Conservation (phyloP, 768 basidiomycete genomes). For the Suillus ampliporus region DNA sequence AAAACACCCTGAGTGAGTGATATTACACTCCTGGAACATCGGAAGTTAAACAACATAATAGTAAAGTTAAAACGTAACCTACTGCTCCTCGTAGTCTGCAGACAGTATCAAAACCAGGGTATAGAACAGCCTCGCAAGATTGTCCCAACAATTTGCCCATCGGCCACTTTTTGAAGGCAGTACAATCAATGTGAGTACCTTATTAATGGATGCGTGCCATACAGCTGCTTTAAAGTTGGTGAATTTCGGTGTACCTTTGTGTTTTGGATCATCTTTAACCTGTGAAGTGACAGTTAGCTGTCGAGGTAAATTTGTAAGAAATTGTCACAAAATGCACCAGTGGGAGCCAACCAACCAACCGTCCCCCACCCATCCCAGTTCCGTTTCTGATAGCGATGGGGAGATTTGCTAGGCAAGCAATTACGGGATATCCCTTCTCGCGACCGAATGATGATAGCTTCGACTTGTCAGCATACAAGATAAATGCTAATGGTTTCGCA, state of each 20-base stretch:
- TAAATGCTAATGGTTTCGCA: conserved; percentile 36
- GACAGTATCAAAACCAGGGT: conserved; percentile 40
- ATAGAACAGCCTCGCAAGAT: conserved; percentile 32
- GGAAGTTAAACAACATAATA: conserved; percentile 2
- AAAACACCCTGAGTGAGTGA: conserved; percentile 36
- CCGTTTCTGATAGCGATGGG: conserved; percentile 39
- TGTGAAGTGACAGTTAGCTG: background rate
- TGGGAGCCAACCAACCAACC: conserved; percentile 46
- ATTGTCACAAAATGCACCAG: conserved; percentile 31
- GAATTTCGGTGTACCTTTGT: conserved; percentile 9
- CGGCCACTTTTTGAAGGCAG: conserved; percentile 8
- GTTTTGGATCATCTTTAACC: conserved; percentile 13
- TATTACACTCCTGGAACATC: conserved; percentile 36
- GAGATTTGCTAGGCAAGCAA: conserved; percentile 39
- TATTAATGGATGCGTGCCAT: conserved; percentile 14
- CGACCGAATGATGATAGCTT: conserved; percentile 46
- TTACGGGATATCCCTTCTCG: conserved; percentile 43
- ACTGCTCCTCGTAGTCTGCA: conserved; percentile 53
- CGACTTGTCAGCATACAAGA: conserved; percentile 48
- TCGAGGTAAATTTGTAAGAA: background rate
- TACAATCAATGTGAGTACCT: conserved; percentile 10
- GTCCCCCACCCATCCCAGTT: conserved; percentile 38
- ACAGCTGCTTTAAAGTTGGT: conserved; percentile 17
- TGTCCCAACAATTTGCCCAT: conserved; percentile 35
- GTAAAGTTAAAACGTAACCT: conserved; percentile 17